Base-by-base conservation (phyloP, 495 filamentous ascomycete genomes). In the Daldinia caldariorum region DNA sequence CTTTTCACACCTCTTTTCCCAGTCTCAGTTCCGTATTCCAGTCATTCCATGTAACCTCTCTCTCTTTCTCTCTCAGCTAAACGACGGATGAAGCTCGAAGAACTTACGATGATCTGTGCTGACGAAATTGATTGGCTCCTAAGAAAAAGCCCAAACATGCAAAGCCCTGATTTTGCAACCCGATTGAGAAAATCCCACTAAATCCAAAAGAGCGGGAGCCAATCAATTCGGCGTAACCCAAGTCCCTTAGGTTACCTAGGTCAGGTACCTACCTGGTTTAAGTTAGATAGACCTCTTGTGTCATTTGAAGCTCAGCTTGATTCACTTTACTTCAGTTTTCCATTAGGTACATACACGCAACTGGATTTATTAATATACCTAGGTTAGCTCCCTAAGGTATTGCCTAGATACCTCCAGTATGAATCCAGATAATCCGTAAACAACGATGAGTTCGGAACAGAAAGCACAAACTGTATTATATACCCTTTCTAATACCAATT, bases 151-250 rank as follows among this genome's bases (percentile, higher is more conserved):
- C 38, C 49, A 57, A 43, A 13, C 14, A 50, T 9, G 29, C n/a
- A 51, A 22, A n/a, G 32, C 35, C 43, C 29, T 47, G 55, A 54
- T 13, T 54, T 70, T 61, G 18, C 14, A 61, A 26, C 26, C 31
- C 34, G 14, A 29, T 32, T 18, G 49, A 63, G 61, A 70, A 61
- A 70, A 65, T 66, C 55, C 61, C 47, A 58, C 67, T 70, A 61
- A 61, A 47, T 10, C 18, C 2, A 47, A 63, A 63, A 39, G 13
- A 37, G 67, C 50, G 68, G 68, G 58, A 71, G 32, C 68, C 68
- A 71, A 71, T 71, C 68, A 66, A 34, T 16, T 58, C 12, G 29
- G 5, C 26, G 16, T 32, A 26, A 18, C 6, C 43, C 9, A 41
- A 65, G 37, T 55, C 55, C 29, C 37, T n/a, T n/a, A n/a, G n/a